phyloP scores from a whole-genome alignment of 73 alveolate genomes.

The Stentor roeselii region DNA sequence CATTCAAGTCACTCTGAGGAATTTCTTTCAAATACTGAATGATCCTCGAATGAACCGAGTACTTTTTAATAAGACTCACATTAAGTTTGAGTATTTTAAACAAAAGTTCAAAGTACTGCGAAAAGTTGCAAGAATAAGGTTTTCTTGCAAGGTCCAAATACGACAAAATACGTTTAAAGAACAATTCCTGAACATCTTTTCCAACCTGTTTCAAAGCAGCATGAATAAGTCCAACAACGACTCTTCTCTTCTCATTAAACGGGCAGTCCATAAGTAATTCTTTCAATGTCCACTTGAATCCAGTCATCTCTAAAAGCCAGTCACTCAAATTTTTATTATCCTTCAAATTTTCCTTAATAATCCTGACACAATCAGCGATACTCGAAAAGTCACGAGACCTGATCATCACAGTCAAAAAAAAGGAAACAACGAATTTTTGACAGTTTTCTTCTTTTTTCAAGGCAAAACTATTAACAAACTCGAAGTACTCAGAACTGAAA shows the following conservation, averaged over 20 bases:
- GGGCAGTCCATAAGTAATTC: conserved; percentile 61
- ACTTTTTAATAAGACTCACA: neutral
- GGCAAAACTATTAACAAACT: conserved; percentile 39
- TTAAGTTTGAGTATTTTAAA: neutral
- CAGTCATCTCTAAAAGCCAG: conserved; percentile 46
- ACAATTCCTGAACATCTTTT: conserved; percentile 31
- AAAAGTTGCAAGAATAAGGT: neutral
- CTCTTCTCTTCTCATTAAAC: conserved; percentile 47
- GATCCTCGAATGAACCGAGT: neutral
- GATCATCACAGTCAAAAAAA: conserved; percentile 44
- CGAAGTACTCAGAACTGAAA: conserved; percentile 57
- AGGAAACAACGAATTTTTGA: neutral
- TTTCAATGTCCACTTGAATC: conserved; percentile 27
- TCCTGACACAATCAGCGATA: conserved; percentile 31
- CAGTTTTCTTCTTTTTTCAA: neutral
- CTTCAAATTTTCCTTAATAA: conserved; percentile 28
- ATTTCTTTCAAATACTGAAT: neutral
- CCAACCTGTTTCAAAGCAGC: conserved; percentile 41
- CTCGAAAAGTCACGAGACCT: conserved; percentile 41
- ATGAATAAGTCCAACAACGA: conserved; percentile 43
- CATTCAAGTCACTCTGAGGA: neutral
- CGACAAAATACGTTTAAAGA: conserved; percentile 1
- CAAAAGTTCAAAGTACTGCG: neutral
- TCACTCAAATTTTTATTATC: conserved; percentile 27
- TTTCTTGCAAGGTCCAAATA: neutral